These are phyloP conservation scores for Erysiphe neolycopersici DNA, from an alignment of 2,329 filamentous ascomycete genomes.

Conservation along the genomic window DNA sequence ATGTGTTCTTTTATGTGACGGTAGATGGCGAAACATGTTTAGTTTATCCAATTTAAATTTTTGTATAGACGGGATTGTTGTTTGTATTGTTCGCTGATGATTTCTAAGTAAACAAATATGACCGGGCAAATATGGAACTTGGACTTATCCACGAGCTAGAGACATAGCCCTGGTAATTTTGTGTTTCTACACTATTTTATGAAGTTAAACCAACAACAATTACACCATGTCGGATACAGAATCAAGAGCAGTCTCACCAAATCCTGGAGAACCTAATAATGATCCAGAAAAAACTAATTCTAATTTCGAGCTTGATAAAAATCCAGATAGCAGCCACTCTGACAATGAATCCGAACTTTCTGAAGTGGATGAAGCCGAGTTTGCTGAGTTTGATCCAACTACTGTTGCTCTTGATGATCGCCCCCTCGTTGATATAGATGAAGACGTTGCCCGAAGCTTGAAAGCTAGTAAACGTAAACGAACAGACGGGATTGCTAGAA, in stretches of 20 bases:
- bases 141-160: too few species aligned
- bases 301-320: constrained; percentile 11
- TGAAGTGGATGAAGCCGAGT: constrained; percentile 42
- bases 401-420: constrained; percentile 35
- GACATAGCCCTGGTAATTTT: too few species aligned
- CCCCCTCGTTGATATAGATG: constrained; percentile 34
- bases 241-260: constrained; percentile 6
- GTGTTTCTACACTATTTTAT: too few species aligned
- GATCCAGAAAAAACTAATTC: constrained; percentile 5
- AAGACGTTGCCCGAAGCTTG: constrained; percentile 33
- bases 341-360: constrained; percentile 28
- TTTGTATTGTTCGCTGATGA: too few species aligned
- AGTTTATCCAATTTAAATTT: too few species aligned
- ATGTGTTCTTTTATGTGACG: constrained; percentile 25
- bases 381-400: constrained; percentile 40
- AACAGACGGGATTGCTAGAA: constrained; percentile 37
- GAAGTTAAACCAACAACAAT: too few species aligned
- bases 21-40: constrained; percentile 13
- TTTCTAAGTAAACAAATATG: too few species aligned
- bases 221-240: constrained; percentile 11
- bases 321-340: constrained; percentile 13
- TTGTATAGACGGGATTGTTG: too few species aligned
- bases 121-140: too few species aligned
- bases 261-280: constrained; percentile 5
- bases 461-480: constrained; percentile 42